Evolutionary conservation across 139 green algal species (phyloP).

Genomic region (Haematococcus lacustris): DNA sequence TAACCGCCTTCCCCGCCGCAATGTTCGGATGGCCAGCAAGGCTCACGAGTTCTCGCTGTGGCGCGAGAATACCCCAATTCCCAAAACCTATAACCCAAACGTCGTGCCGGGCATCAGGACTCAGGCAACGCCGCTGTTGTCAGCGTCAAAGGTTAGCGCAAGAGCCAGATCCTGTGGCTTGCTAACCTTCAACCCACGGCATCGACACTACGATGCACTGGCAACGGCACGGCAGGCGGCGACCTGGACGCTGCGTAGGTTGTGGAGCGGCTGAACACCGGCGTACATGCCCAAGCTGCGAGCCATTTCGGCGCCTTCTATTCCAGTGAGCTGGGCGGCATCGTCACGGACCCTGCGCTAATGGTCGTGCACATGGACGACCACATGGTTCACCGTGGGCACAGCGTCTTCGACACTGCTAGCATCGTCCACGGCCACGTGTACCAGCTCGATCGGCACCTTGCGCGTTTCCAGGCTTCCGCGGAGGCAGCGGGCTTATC

Average conservation of each 20-base stretch:
- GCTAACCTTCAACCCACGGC: neutral
- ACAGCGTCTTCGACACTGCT: constrained; percentile 77
- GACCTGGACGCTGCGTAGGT: constrained; percentile 15
- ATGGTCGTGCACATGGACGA: constrained; percentile 83
- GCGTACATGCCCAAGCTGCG: neutral
- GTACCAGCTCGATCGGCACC: constrained; percentile 67
- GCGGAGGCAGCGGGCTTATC: constrained; percentile 47
- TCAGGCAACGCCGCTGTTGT: constrained; percentile 27
- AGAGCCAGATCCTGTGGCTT: neutral
- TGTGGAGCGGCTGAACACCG: constrained; percentile 20
- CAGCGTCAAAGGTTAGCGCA: constrained; percentile 20
- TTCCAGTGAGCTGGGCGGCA: constrained; percentile 69
- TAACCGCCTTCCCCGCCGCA: neutral
- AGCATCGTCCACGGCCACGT: constrained; percentile 60
- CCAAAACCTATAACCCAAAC: constrained; percentile 1
- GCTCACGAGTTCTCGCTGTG: constrained; percentile 8
- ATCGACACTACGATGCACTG: neutral
- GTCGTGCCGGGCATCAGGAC: constrained; percentile 32
- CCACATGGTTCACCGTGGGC: constrained; percentile 77
- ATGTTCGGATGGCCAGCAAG: neutral
- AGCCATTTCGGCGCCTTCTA: constrained; percentile 63
- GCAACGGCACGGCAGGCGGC: neutral
- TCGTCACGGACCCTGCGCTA: constrained; percentile 66
- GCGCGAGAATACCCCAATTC: neutral
- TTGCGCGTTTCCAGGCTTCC: constrained; percentile 48